These are phyloP conservation scores for Daldinia bambusicola DNA, from an alignment of 495 filamentous ascomycete genomes.

Conservation along the genomic window DNA sequence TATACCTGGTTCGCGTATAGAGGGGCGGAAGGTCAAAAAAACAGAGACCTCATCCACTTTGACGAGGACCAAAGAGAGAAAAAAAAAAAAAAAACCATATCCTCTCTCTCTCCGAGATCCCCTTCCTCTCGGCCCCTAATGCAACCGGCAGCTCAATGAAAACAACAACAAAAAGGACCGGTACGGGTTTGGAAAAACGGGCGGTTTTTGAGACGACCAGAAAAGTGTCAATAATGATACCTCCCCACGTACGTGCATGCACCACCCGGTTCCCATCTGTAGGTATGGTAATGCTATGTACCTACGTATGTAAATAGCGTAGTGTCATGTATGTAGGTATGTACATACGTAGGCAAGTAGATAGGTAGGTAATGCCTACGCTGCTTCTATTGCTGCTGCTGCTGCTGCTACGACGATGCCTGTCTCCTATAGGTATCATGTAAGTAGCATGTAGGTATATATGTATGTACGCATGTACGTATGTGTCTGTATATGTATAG, in stretches of 20 bases:
- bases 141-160: slow-evolving; percentile 55
- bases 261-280: slow-evolving; percentile 43
- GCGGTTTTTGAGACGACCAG: slow-evolving; percentile 47
- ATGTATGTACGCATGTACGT: slow-evolving; percentile 17
- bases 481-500: slow-evolving; percentile 1
- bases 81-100: slow-evolving; percentile 40
- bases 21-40: slow-evolving; percentile 41
- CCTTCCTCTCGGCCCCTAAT: slow-evolving; percentile 64
- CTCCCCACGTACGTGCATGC: slow-evolving; percentile 53
- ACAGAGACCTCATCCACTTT: not conserved
- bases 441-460: slow-evolving; percentile 48
- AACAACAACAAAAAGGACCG: slow-evolving; percentile 41
- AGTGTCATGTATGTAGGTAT: slow-evolving; percentile 4
- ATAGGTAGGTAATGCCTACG: not conserved
- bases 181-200: slow-evolving; percentile 47
- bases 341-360: not conserved
- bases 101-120: slow-evolving; percentile 49
- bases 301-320: slow-evolving; percentile 10
- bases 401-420: slow-evolving; percentile 32
- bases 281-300: slow-evolving; percentile 1
- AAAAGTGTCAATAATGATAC: slow-evolving; percentile 51
- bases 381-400: no score
- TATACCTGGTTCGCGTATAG: slow-evolving; percentile 50
- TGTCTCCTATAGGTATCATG: slow-evolving; percentile 34
- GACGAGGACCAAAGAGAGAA: slow-evolving; percentile 11